Evolutionary conservation across 1,284 basidiomycete species (phyloP).

Genomic region (Xerocomus minutiporus): DNA sequence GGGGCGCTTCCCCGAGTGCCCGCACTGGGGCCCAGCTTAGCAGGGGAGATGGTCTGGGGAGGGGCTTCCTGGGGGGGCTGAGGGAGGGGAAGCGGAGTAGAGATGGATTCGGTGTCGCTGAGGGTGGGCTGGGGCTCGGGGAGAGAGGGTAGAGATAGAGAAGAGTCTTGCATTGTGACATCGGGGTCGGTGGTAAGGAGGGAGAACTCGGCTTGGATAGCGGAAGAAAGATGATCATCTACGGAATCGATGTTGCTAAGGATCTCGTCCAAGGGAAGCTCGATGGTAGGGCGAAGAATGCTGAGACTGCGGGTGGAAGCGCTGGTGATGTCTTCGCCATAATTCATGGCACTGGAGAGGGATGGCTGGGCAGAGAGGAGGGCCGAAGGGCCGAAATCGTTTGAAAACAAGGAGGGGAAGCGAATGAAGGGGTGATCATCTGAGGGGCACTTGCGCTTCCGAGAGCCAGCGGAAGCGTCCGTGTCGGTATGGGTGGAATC

Average conservation of each 20-base stretch:
- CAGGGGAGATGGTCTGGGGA: slow-evolving; percentile 48
- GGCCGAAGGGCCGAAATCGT: slow-evolving; percentile 70
- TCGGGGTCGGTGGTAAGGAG: slow-evolving; percentile 16
- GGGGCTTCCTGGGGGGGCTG: slow-evolving; percentile 38
- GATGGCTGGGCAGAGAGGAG: slow-evolving; percentile 64
- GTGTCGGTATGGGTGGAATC: slow-evolving; percentile 20
- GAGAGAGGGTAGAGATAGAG: slow-evolving; percentile 1
- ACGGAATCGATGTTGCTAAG: slow-evolving; percentile 35
- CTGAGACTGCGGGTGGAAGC: slow-evolving; percentile 48
- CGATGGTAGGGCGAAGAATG: slow-evolving; percentile 72
- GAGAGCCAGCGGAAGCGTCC: slow-evolving; percentile 36
- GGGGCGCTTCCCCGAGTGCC: slow-evolving; percentile 43
- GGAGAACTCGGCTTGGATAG: slow-evolving; percentile 12
- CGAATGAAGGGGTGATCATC: slow-evolving; percentile 38
- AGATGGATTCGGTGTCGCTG: slow-evolving; percentile 7
- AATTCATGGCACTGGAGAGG: slow-evolving; percentile 61
- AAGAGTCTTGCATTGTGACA: slow-evolving; percentile 27
- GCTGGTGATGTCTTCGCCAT: slow-evolving; percentile 64
- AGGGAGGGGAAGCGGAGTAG: slow-evolving; percentile 32
- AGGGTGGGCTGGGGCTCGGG: slow-evolving; percentile 6
- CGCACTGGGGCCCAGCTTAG: slow-evolving; percentile 48
- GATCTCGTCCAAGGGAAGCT: slow-evolving; percentile 73
- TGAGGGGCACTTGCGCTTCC: slow-evolving; percentile 33
- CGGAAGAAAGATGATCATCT: slow-evolving; percentile 16
- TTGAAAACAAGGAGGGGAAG: slow-evolving; percentile 68